These are phyloP conservation scores for Collybia sordida DNA, from an alignment of 768 basidiomycete genomes.

Conservation along the genomic window DNA sequence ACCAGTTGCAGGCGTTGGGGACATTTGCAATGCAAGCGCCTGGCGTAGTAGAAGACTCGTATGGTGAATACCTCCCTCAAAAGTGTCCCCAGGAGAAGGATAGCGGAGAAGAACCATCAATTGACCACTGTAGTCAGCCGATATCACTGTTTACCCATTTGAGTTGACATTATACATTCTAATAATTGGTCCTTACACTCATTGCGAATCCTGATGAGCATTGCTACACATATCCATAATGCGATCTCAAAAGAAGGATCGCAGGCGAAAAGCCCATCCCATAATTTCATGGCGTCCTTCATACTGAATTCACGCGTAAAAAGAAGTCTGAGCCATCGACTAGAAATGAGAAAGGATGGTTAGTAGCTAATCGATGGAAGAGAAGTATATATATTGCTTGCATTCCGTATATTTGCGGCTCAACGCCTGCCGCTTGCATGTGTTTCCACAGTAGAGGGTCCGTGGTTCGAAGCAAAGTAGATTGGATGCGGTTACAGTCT, in stretches of 20 bases:
- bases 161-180: too few species aligned
- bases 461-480: slow-evolving; percentile 64
- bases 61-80: slow-evolving; percentile 49
- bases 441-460: slow-evolving; percentile 79
- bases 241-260: slow-evolving; percentile 77
- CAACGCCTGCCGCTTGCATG: slow-evolving; percentile 79
- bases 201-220: slow-evolving; percentile 93
- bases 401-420: slow-evolving; percentile 98
- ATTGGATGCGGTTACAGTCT: slow-evolving; percentile 80
- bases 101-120: slow-evolving; percentile 86
- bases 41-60: slow-evolving; percentile 77
- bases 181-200: slow-evolving; percentile 45
- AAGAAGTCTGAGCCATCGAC: slow-evolving; percentile 90
- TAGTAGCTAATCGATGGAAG: too few species aligned
- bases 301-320: slow-evolving; percentile 93
- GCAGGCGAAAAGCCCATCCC: slow-evolving; percentile 94
- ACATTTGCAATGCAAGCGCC: slow-evolving; percentile 74
- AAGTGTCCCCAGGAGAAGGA: slow-evolving; percentile 45
- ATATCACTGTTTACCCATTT: slow-evolving; percentile 57
- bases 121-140: slow-evolving; percentile 84
- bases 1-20: slow-evolving; percentile 73
- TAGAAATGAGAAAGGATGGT: slow-evolving; percentile 22
- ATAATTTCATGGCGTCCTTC: slow-evolving; percentile 79
- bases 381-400: slow-evolving; percentile 37
- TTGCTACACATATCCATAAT: slow-evolving; percentile 88